Conservation (phyloP, 805 yeast species). For the Wickerhamiella qilinensis region DNA sequence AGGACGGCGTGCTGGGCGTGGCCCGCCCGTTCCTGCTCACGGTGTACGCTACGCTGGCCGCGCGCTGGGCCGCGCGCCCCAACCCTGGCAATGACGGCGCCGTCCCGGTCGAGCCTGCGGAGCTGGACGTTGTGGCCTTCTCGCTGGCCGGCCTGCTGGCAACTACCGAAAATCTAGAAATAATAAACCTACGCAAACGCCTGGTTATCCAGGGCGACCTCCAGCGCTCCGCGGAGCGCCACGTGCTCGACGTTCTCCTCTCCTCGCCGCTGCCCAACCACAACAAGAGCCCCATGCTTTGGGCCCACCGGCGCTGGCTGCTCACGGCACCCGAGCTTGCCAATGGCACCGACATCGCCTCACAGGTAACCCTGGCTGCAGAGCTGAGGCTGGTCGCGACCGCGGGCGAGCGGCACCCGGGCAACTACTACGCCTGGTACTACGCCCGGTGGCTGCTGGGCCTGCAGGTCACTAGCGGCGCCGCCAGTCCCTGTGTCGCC, state of each 20-base stretch:
- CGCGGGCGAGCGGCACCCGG: conserved; percentile 28
- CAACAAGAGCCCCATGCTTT: conserved; percentile 24
- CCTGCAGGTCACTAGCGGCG: too few species aligned
- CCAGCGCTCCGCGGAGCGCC: conserved; percentile 13
- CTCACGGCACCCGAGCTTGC: too few species aligned
- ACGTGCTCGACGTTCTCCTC: conserved; percentile 16
- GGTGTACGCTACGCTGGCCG: conserved; percentile 8
- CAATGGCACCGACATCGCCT: too few species aligned
- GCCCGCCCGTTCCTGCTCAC: conserved; percentile 6
- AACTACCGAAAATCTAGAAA: conserved; percentile 19
- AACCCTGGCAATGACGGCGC: neutral
- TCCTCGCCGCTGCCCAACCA: conserved; percentile 23
- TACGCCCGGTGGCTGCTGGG: conserved; percentile 22
- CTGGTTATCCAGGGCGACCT: conserved; percentile 7
- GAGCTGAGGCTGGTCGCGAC: conserved; percentile 18
- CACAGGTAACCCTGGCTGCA: too few species aligned
- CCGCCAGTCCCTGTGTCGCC: too few species aligned
- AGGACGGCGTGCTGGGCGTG: conserved; percentile 17
- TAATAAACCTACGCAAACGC: conserved; percentile 17
- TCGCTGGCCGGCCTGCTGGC: conserved; percentile 17
- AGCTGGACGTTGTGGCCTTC: neutral
- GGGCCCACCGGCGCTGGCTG: conserved; percentile 25
- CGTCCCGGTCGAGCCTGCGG: neutral
- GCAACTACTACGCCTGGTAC: conserved; percentile 35
- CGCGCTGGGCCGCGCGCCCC: too few species aligned